Evolutionary conservation across 1,139 yeast species (phyloP).

Genomic region (Lizanozyma gosingica): DNA sequence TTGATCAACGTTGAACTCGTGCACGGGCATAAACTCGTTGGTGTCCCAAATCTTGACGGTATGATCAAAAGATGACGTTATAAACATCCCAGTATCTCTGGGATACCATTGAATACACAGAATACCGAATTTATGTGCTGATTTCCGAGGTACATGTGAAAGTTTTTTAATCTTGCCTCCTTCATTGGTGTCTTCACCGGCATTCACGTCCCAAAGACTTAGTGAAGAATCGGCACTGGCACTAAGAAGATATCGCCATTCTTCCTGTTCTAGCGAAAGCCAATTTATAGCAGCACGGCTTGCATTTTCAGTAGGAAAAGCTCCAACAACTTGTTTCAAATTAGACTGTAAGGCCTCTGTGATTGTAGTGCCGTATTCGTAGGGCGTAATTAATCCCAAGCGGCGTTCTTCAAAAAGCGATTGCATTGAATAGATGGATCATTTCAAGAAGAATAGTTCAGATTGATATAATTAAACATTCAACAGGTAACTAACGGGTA

Average conservation of each 20-base stretch:
- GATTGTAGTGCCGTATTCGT: constrained; percentile 28
- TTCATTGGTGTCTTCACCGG: constrained; percentile 11
- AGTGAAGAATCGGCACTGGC: constrained; percentile 76
- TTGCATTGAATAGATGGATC: constrained; percentile 33
- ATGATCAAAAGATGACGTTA: constrained; percentile 74
- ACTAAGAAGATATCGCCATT: constrained; percentile 45
- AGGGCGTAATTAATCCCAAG: constrained; percentile 19
- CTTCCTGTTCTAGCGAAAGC: constrained; percentile 50
- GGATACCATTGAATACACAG: constrained; percentile 87
- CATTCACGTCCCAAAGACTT: constrained; percentile 47
- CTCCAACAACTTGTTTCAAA: constrained; percentile 16
- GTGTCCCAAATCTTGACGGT: constrained; percentile 81
- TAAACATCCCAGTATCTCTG: constrained; percentile 75
- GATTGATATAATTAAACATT: too few species aligned
- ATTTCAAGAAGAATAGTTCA: too few species aligned
- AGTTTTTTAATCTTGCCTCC: constrained; percentile 13
- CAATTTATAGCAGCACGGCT: constrained; percentile 53
- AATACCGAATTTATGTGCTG: constrained; percentile 64
- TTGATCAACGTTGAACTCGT: constrained; percentile 46
- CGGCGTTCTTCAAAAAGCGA: constrained; percentile 27
- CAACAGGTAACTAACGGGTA: too few species aligned
- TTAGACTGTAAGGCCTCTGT: constrained; percentile 33
- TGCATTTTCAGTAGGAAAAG: constrained; percentile 28
- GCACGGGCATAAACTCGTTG: constrained; percentile 50
- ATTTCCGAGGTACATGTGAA: constrained; percentile 31